Base-by-base conservation (phyloP, 2,329 filamentous ascomycete species). In the Aspergillus texensis region DNA sequence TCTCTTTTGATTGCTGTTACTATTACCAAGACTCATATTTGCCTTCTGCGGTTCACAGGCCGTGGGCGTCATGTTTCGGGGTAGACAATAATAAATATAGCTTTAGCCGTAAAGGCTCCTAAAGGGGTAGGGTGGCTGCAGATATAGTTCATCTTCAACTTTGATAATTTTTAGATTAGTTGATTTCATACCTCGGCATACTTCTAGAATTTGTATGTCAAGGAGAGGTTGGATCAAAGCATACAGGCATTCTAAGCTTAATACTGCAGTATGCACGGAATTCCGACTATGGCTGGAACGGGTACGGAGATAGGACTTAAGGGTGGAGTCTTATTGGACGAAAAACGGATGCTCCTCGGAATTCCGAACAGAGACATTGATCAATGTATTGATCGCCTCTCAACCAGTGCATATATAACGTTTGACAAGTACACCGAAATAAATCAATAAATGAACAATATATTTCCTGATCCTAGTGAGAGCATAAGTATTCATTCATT, bases 401-500 rank as follows among this genome's bases (percentile, higher is more conserved):
- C 1, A 14, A n/a, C 6, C 2, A 50, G 14, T 4, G 16, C 2
- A 19, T 30, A 50, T 50, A 30, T 50, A 50, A 50, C 3, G 16
- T 11, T 11, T 16, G 46, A 10, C 21, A 9, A n/a, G 10, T 9
- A n/a, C 26, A 1, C 28, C 5, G 26, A 19, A 26, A 26, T 32
- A 19, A 4, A 11, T 8, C 1, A 16, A 1, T 19, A 2, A 50
- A 28, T 11, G 10, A 10, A 4, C 6, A 4, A 50, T 26, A 16
- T n/a, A 1, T 1, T 4, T 10, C 16, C 5, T 9, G 14, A 19
- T 30, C 6, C 11, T 14, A 8, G 16, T 1, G 1, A 1, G 2
- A 19, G 10, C 21, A 50, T 2, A 48, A 12, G 2, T 30, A n/a
- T n/a, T 6, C 1, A 50, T 19, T 16, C 26, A 19, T 11, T 4